Evolutionary conservation across 306 rosid genomes (phyloP).

Genomic region (Rosa chinensis): DNA sequence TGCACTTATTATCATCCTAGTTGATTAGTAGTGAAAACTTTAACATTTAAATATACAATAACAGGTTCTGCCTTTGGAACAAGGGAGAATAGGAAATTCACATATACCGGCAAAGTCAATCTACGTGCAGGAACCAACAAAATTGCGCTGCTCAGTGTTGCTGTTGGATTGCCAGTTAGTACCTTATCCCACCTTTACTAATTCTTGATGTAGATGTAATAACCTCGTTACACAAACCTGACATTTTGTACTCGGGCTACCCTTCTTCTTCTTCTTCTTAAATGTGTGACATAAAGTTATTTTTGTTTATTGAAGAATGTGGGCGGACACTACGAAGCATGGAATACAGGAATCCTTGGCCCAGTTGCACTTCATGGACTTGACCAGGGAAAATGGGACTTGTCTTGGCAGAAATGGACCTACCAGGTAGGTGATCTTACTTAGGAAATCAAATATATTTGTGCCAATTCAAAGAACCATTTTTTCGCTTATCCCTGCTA

Average conservation of each 20-base stretch:
- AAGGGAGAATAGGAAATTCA: slow-evolving; percentile 80
- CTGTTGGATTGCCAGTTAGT: slow-evolving; percentile 94
- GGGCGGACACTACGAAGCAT: slow-evolving; percentile 93
- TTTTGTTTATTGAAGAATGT: slow-evolving; percentile 60
- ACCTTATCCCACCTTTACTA: slow-evolving; percentile 20
- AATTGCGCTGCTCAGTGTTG: slow-evolving; percentile 88
- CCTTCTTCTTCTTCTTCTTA: not conserved
- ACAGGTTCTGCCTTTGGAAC: slow-evolving; percentile 95
- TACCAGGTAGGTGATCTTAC: slow-evolving; percentile 66
- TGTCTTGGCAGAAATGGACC: slow-evolving; percentile 95
- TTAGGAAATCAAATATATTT: slow-evolving; percentile 15
- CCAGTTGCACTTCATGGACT: slow-evolving; percentile 95
- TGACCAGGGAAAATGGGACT: slow-evolving; percentile 86
- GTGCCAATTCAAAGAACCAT: slow-evolving; percentile 13
- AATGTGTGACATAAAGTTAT: slow-evolving; percentile 18
- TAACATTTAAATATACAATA: slow-evolving; percentile 17
- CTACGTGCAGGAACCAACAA: slow-evolving; percentile 81
- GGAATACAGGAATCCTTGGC: slow-evolving; percentile 97
- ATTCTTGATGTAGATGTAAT: slow-evolving; percentile 5
- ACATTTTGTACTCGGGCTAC: not conserved
- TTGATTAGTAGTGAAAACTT: slow-evolving; percentile 6
- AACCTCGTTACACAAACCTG: not conserved
- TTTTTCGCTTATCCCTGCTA: slow-evolving; percentile 18
- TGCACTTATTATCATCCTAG: slow-evolving; percentile 25
- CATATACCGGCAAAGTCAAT: slow-evolving; percentile 69